A percentile compares a stretch with the other conserved stretches of the same genome.
Conservation (phyloP, 192 early-diverging fungal species). For the Entomortierella parvispora region DNA sequence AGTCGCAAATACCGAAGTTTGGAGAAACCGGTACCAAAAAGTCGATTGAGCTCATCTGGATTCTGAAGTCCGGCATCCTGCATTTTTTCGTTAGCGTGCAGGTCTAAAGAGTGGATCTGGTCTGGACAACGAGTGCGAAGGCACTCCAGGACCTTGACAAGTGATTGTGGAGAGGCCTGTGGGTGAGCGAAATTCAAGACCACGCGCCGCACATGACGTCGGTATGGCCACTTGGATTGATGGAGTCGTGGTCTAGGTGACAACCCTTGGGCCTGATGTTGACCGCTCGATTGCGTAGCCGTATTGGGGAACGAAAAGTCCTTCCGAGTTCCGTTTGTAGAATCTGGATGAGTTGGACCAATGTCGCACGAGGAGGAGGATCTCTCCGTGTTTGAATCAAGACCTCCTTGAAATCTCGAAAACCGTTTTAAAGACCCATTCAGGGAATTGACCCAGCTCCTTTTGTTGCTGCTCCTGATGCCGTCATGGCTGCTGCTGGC, state of each 20-base stretch:
- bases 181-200: slow-evolving; percentile 46
- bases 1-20: slow-evolving; percentile 38
- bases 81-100: slow-evolving; percentile 50
- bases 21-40: slow-evolving; percentile 32
- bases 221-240: slow-evolving; percentile 27
- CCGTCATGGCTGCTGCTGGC: not conserved
- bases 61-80: slow-evolving; percentile 19
- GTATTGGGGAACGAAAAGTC: too few relatives aligned
- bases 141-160: slow-evolving; percentile 29
- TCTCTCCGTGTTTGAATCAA: slow-evolving; percentile 10
- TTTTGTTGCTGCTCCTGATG: not conserved
- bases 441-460: slow-evolving; percentile 19
- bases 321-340: too few relatives aligned
- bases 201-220: slow-evolving; percentile 22
- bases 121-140: slow-evolving; percentile 16
- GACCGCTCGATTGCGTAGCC: not conserved
- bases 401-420: slow-evolving; percentile 13
- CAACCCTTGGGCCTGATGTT: not conserved
- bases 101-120: slow-evolving; percentile 37
- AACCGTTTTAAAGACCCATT: slow-evolving; percentile 24
- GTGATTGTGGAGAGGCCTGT: slow-evolving; percentile 37
- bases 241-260: not conserved
- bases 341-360: too few relatives aligned
- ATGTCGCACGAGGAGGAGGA: too few relatives aligned
- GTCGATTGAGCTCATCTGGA: slow-evolving; percentile 16